Conservation (phyloP, 768 basidiomycete genomes). For the Arthromyces matolae region DNA sequence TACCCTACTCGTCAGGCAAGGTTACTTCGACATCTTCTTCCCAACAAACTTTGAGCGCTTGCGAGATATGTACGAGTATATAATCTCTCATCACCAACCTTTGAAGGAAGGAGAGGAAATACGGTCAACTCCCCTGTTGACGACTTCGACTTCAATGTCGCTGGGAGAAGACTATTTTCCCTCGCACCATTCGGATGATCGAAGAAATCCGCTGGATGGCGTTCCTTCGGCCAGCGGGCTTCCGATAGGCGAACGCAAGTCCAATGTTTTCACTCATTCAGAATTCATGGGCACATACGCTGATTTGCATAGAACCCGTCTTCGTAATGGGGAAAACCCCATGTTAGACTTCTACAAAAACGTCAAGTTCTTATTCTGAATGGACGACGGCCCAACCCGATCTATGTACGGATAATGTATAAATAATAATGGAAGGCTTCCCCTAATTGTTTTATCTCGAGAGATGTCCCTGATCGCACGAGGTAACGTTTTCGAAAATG, state of each 20-base stretch:
- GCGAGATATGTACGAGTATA: conserved; percentile 86
- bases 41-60: conserved; percentile 86
- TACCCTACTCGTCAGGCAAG: conserved; percentile 89
- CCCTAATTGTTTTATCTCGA: conserved; percentile 70
- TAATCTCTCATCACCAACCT: conserved; percentile 56
- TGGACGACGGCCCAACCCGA: background rate
- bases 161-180: conserved; percentile 70
- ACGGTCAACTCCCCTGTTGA: conserved; percentile 51
- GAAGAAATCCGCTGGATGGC: conserved; percentile 67
- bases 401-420: conserved; percentile 50
- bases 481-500: conserved; percentile 79
- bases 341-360: conserved; percentile 89
- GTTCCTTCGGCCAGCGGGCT: conserved; percentile 70
- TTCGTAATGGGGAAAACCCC: conserved; percentile 84
- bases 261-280: conserved; percentile 80
- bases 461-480: conserved; percentile 46
- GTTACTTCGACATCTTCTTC: conserved; percentile 98
- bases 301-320: conserved; percentile 62
- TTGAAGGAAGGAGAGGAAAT: conserved; percentile 25
- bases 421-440: conserved; percentile 84
- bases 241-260: conserved; percentile 78
- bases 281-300: conserved; percentile 89
- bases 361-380: conserved; percentile 85
- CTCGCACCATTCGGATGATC: conserved; percentile 51
- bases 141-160: conserved; percentile 45